Conservation (phyloP, 805 yeast genomes). For the Sungouiozyma ichnusensis region DNA sequence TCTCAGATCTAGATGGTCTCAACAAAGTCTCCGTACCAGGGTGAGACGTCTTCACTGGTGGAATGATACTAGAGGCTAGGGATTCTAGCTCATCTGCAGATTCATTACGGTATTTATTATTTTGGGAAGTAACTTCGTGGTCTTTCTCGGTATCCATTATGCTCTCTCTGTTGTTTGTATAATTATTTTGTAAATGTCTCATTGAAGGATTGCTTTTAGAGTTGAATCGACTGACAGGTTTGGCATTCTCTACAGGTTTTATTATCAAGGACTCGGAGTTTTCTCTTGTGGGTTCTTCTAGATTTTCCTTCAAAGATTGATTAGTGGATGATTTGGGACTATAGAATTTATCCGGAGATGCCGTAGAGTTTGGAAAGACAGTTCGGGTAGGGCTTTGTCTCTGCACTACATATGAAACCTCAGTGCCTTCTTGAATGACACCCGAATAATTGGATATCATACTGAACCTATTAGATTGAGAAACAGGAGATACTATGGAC, state of each 20-base stretch:
- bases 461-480: constrained; percentile 10
- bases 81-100: not conserved
- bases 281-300: not conserved
- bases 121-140: constrained; percentile 12
- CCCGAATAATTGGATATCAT: constrained; percentile 26
- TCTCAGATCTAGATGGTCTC: constrained; percentile 16
- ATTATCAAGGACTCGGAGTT: constrained; percentile 5
- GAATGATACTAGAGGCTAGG: constrained; percentile 17
- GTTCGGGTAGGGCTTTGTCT: constrained; percentile 4
- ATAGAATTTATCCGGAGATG: not conserved
- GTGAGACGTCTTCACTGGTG: constrained; percentile 15
- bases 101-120: constrained; percentile 1
- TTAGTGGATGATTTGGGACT: not conserved
- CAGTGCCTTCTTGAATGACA: constrained; percentile 26
- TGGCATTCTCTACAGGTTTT: constrained; percentile 14
- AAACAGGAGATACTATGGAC: not conserved
- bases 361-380: not conserved
- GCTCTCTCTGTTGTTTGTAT: not conserved
- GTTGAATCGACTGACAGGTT: constrained; percentile 13
- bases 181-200: not conserved
- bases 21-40: constrained; percentile 9
- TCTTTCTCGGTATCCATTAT: not conserved
- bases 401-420: constrained; percentile 21
- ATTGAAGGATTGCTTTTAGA: constrained; percentile 3
- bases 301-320: not conserved